phyloP scores from a whole-genome alignment of 805 yeast genomes.

The Myxozyma udenii region DNA sequence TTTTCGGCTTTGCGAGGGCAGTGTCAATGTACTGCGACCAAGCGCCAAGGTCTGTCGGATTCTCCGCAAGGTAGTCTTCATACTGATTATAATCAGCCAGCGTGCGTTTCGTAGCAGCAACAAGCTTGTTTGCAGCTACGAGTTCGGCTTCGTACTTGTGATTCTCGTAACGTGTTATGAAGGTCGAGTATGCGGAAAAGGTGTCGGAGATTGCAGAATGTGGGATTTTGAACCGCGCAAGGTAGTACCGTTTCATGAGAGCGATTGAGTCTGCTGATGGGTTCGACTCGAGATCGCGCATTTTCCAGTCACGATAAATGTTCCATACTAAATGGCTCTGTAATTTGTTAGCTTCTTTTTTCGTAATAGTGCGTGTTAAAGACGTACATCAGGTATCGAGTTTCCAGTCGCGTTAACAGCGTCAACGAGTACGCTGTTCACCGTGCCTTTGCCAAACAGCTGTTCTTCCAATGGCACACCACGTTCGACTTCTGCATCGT shows the following conservation, averaged over 20 bases:
- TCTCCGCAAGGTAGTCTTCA: slow-evolving; percentile 24
- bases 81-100: slow-evolving; percentile 17
- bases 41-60: slow-evolving; percentile 5
- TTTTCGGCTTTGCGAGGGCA: slow-evolving; percentile 27
- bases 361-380: not conserved
- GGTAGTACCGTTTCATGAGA: slow-evolving; percentile 21
- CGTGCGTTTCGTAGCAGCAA: slow-evolving; percentile 18
- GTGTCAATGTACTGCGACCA: slow-evolving; percentile 35
- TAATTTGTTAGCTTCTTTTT: not conserved
- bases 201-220: slow-evolving; percentile 33
- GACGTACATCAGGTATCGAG: slow-evolving; percentile 21
- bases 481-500: slow-evolving; percentile 1
- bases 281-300: not conserved
- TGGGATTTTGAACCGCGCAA: slow-evolving; percentile 32
- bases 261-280: slow-evolving; percentile 8
- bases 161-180: slow-evolving; percentile 31
- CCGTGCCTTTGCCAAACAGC: slow-evolving; percentile 2
- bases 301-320: slow-evolving; percentile 23
- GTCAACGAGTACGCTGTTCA: slow-evolving; percentile 11
- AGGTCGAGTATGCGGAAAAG: slow-evolving; percentile 34
- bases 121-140: slow-evolving; percentile 31
- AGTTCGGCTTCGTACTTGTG: slow-evolving; percentile 34
- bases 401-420: slow-evolving; percentile 27
- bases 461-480: not conserved
- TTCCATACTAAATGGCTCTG: slow-evolving; percentile 31